Evolutionary conservation across 1,139 yeast species (phyloP).

Genomic region (Pichia sp.): DNA sequence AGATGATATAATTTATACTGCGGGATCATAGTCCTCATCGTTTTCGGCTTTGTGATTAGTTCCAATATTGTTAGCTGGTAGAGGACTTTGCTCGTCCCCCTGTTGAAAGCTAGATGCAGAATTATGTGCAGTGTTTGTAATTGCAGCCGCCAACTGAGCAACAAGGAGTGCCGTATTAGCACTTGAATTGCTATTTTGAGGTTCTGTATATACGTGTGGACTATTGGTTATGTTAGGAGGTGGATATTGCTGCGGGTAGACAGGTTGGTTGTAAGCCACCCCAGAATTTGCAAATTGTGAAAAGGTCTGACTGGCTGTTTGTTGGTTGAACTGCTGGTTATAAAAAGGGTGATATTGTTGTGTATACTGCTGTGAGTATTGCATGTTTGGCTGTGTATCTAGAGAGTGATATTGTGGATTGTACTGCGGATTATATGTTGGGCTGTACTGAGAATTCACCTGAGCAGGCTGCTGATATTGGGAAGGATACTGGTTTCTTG

Average conservation of each 20-base stretch:
- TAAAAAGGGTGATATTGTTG: slow-evolving; percentile 9
- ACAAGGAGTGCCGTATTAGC: slow-evolving; percentile 14
- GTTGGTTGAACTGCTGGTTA: slow-evolving; percentile 17
- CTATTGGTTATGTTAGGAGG: neutral
- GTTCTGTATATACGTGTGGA: neutral
- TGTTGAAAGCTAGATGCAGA: slow-evolving; percentile 7
- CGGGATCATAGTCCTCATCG: slow-evolving; percentile 16
- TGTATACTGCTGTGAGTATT: neutral
- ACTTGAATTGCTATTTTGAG: neutral
- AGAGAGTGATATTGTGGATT: slow-evolving; percentile 1
- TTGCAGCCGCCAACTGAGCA: slow-evolving; percentile 19
- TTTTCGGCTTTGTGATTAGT: neutral
- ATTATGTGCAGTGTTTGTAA: slow-evolving; percentile 12
- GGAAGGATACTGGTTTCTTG: slow-evolving; percentile 5
- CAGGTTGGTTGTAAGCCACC: slow-evolving; percentile 1
- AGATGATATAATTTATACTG: neutral
- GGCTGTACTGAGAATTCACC: slow-evolving; percentile 11
- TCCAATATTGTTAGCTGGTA: neutral
- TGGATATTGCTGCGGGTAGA: neutral
- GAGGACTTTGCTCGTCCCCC: neutral
- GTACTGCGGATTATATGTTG: slow-evolving; percentile 10
- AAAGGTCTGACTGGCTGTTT: neutral
- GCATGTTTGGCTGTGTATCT: neutral
- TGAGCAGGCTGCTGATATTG: slow-evolving; percentile 4
- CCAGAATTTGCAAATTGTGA: neutral